These are phyloP conservation scores for Gynostemma pentaphyllum DNA, from an alignment of 306 rosid species.

Conservation along the genomic window DNA sequence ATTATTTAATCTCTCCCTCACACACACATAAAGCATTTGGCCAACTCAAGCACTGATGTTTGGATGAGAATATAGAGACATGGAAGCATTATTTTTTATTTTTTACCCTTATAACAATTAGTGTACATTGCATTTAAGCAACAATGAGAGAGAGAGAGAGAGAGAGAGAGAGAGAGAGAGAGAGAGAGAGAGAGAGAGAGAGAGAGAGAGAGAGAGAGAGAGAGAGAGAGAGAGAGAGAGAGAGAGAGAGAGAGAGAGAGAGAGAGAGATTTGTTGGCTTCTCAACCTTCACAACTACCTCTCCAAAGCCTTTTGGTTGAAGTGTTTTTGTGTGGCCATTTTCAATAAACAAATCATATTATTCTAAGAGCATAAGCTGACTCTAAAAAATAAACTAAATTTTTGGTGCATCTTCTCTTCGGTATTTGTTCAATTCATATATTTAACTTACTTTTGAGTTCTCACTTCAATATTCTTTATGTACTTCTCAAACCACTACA, in stretches of 20 bases:
- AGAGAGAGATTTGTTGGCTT: constrained; percentile 14
- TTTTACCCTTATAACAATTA: constrained; percentile 10
- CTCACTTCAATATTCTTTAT: background rate
- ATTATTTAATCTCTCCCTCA: background rate
- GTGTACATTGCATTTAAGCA: constrained; percentile 21
- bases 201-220: background rate
- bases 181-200: background rate
- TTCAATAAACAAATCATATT: constrained; percentile 6
- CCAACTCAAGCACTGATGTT: background rate
- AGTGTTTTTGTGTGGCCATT: constrained; percentile 3
- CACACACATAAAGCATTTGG: background rate
- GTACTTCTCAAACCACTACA: background rate
- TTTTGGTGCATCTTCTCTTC: too few relatives aligned
- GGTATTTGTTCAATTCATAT: background rate
- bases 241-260: background rate
- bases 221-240: background rate
- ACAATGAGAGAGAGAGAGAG: background rate
- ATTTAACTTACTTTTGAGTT: background rate
- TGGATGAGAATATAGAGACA: background rate
- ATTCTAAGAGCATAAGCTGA: background rate
- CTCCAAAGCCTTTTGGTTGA: constrained; percentile 9
- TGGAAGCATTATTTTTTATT: background rate
- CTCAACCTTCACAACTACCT: constrained; percentile 26
- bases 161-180: background rate
- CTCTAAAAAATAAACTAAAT: background rate